These are phyloP conservation scores for Penicillium mononematosum DNA, from an alignment of 495 filamentous ascomycete genomes.

Conservation along the genomic window DNA sequence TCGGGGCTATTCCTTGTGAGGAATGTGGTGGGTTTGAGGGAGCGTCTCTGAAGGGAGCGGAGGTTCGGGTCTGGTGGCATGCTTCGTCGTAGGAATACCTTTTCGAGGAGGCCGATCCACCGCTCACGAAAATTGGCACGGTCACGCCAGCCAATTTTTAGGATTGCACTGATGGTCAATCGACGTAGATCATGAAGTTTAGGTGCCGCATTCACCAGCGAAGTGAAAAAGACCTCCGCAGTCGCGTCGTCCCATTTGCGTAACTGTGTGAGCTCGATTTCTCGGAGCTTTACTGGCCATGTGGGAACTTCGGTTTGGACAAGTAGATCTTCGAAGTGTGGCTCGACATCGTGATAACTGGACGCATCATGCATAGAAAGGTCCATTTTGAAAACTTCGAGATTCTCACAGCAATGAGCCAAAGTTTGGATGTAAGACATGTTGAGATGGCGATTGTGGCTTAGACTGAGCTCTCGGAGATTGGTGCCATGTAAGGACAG, in stretches of 20 bases:
- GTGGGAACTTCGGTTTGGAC: constrained; percentile 57
- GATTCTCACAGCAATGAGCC: constrained; percentile 58
- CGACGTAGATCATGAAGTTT: constrained; percentile 61
- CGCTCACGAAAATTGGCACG: constrained; percentile 68
- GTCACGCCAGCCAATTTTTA: constrained; percentile 75
- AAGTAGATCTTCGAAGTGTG: constrained; percentile 66
- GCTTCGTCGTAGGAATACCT: constrained; percentile 60
- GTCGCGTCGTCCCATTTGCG: constrained; percentile 63
- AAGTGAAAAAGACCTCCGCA: constrained; percentile 73
- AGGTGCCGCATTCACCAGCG: constrained; percentile 65
- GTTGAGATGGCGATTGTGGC: constrained; percentile 75
- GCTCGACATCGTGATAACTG: constrained; percentile 65
- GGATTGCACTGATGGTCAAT: constrained; percentile 66
- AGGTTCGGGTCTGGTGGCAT: constrained; percentile 47
- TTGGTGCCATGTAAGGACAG: constrained; percentile 60
- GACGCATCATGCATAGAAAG: constrained; percentile 63
- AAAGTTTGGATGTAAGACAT: constrained; percentile 66
- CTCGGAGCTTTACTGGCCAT: constrained; percentile 69
- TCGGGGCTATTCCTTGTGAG: background rate
- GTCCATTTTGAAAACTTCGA: constrained; percentile 71
- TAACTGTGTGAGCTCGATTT: constrained; percentile 70
- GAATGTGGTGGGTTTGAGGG: background rate
- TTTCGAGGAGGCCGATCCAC: constrained; percentile 64
- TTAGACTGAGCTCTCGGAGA: constrained; percentile 63
- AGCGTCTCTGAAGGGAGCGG: constrained; percentile 25